Conservation (phyloP, 129 eudicot species). For the Flaveria robusta region DNA sequence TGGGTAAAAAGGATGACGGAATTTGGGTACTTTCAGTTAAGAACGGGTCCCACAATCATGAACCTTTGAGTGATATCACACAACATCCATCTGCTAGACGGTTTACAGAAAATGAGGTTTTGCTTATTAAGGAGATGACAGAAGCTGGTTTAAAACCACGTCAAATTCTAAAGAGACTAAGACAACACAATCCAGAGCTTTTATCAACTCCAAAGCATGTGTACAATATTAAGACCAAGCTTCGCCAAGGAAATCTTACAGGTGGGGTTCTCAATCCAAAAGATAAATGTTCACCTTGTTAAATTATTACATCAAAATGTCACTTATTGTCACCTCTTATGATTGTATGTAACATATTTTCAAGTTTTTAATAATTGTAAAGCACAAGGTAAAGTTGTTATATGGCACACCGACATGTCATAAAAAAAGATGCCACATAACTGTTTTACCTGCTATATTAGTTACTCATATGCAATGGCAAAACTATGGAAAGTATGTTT, state of each 20-base stretch:
- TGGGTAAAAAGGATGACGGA: conserved; percentile 86
- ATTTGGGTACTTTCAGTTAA: conserved; percentile 73
- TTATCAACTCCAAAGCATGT: conserved; percentile 78
- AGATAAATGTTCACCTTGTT: conserved; percentile 21
- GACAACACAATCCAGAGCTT: conserved; percentile 84
- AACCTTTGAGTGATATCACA: conserved; percentile 77
- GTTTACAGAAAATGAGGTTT: conserved; percentile 75
- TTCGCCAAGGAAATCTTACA: conserved; percentile 83
- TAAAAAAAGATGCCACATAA: background rate
- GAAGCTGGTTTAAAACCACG: conserved; percentile 92
- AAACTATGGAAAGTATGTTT: background rate
- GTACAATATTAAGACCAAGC: conserved; percentile 77
- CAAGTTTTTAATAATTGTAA: background rate
- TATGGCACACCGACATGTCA: background rate
- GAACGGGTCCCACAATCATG: conserved; percentile 85
- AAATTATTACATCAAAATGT: background rate
- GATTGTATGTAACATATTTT: background rate
- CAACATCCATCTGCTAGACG: conserved; percentile 88
- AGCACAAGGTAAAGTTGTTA: background rate
- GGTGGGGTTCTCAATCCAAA: conserved; percentile 39
- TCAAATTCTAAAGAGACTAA: conserved; percentile 71
- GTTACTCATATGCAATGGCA: background rate
- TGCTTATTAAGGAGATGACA: conserved; percentile 82
- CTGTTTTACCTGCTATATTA: background rate
- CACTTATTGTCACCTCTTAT: background rate